Evolutionary conservation across 495 filamentous ascomycete genomes (phyloP).

Genomic region (Venustampulla echinocandica): DNA sequence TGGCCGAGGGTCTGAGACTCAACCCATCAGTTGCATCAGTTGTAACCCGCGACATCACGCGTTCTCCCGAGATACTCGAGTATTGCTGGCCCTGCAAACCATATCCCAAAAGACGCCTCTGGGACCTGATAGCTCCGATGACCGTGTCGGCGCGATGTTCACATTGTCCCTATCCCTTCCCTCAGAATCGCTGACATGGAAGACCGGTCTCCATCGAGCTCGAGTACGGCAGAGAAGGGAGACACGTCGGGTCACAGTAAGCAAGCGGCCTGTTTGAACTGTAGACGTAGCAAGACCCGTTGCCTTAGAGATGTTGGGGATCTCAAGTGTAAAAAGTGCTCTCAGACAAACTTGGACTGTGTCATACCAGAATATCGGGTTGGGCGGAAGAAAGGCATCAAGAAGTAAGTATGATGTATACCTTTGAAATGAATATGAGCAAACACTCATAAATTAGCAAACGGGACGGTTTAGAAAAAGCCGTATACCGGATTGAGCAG

Average conservation of each 20-base stretch:
- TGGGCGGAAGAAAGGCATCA: conserved; percentile 64
- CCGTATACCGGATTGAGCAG: conserved; percentile 64
- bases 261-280: conserved; percentile 59
- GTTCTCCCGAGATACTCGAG: too few relatives aligned
- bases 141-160: background rate
- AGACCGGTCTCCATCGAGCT: conserved; percentile 15
- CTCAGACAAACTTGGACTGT: conserved; percentile 48
- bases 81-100: too few relatives aligned
- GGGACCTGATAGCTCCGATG: background rate
- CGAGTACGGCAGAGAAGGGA: conserved; percentile 13
- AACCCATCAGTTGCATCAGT: too few relatives aligned
- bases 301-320: conserved; percentile 46
- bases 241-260: conserved; percentile 22
- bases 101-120: background rate
- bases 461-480: conserved; percentile 63
- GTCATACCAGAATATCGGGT: conserved; percentile 60
- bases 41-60: too few relatives aligned
- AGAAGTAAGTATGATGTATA: conserved; percentile 47
- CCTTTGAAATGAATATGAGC: conserved; percentile 5
- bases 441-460: conserved; percentile 39
- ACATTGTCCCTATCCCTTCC: background rate
- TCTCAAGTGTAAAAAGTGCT: conserved; percentile 53
- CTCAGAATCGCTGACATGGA: conserved; percentile 15
- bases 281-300: conserved; percentile 59
- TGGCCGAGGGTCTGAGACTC: too few relatives aligned